Evolutionary conservation across 805 yeast species (phyloP).

Genomic region (Spathaspora arborariae): DNA sequence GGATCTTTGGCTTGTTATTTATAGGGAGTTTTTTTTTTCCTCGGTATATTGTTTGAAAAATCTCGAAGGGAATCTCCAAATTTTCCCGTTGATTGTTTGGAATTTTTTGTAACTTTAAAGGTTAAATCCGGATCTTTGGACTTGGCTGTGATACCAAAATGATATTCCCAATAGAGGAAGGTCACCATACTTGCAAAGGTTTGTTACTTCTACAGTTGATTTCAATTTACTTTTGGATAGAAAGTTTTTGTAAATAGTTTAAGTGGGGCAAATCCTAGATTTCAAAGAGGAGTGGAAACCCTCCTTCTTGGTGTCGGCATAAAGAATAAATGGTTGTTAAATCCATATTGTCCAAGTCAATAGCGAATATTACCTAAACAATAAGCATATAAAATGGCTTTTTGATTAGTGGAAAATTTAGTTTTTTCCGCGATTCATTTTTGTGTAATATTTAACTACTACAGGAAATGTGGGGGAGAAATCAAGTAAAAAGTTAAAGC

Average conservation of each 20-base stretch:
- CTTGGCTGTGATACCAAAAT: too few relatives aligned
- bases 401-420: not conserved
- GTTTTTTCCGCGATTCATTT: not conserved
- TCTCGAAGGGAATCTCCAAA: too few relatives aligned
- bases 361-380: not conserved
- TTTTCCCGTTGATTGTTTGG: too few relatives aligned
- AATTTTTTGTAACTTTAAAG: too few relatives aligned
- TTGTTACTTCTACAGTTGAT: too few relatives aligned
- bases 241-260: not conserved
- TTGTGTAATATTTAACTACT: not conserved
- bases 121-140: too few relatives aligned
- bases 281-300: not conserved
- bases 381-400: not conserved
- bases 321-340: not conserved
- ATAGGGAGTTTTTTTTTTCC: too few relatives aligned
- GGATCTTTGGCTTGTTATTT: too few relatives aligned
- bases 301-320: not conserved
- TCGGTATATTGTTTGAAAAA: too few relatives aligned
- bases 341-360: not conserved
- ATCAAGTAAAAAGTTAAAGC: not conserved
- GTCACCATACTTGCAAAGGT: too few relatives aligned
- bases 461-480: not conserved
- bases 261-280: not conserved
- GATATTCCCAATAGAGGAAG: too few relatives aligned
- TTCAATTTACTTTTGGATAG: constrained; percentile 5